These are phyloP conservation scores for Didymella arachidicola DNA, from an alignment of 2,329 filamentous ascomycete genomes.

Conservation along the genomic window DNA sequence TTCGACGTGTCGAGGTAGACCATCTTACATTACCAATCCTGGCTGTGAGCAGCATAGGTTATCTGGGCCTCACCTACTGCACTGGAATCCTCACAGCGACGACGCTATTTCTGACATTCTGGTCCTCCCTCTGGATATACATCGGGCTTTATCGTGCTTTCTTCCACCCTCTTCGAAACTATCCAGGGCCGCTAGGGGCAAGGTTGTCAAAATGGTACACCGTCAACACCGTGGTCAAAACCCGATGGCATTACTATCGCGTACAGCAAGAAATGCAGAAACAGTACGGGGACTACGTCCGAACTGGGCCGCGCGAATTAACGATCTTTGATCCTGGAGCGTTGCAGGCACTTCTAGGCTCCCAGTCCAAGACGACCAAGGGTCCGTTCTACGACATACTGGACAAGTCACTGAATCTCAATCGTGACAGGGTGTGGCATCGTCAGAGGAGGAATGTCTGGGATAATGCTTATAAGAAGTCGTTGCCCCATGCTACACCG, in stretches of 20 bases:
- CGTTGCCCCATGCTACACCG: slow-evolving; percentile 33
- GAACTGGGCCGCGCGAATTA: slow-evolving; percentile 38
- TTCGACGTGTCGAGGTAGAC: slow-evolving; percentile 29
- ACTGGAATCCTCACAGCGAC: slow-evolving; percentile 19
- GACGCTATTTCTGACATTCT: slow-evolving; percentile 24
- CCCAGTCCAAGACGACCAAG: slow-evolving; percentile 36
- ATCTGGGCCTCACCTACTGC: slow-evolving; percentile 22
- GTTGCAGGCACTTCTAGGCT: slow-evolving; percentile 30
- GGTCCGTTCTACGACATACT: slow-evolving; percentile 36
- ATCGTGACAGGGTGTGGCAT: slow-evolving; percentile 37
- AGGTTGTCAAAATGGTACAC: slow-evolving; percentile 38
- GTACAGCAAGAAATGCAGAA: slow-evolving; percentile 31
- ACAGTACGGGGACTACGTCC: slow-evolving; percentile 38
- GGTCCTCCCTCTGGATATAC: slow-evolving; percentile 29
- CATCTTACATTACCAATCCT: slow-evolving; percentile 27
- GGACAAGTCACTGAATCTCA: slow-evolving; percentile 37
- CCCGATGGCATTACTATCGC: slow-evolving; percentile 27
- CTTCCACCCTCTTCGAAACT: slow-evolving; percentile 35
- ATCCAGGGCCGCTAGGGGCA: slow-evolving; percentile 33
- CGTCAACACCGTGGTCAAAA: slow-evolving; percentile 27
- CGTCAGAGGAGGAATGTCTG: slow-evolving; percentile 38
- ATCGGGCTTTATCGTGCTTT: slow-evolving; percentile 34
- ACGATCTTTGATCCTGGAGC: slow-evolving; percentile 36
- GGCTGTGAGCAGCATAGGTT: slow-evolving; percentile 18
- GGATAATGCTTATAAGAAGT: slow-evolving; percentile 41